phyloP scores from a whole-genome alignment of 257 asterid species.

The Solanum tacnaense region DNA sequence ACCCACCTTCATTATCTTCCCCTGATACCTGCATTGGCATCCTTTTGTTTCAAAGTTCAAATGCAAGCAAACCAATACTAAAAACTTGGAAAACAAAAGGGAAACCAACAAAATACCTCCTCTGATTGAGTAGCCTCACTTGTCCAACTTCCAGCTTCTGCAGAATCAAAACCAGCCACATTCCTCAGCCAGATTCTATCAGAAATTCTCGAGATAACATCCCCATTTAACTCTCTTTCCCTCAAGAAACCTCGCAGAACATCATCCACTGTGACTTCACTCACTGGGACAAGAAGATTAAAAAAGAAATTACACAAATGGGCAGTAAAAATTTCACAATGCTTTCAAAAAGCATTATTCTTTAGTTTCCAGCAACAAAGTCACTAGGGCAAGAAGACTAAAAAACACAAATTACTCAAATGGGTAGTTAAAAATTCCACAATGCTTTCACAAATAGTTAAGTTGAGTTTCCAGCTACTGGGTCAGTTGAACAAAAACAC shows the following conservation, averaged over 20 bases:
- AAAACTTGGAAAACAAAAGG: background rate
- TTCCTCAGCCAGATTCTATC: slow-evolving; percentile 52
- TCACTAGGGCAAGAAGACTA: background rate
- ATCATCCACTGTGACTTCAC: slow-evolving; percentile 41
- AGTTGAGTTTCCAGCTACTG: background rate
- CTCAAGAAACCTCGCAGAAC: slow-evolving; percentile 48
- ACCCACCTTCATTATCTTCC: slow-evolving; percentile 61
- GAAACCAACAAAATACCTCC: background rate
- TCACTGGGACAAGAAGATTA: slow-evolving; percentile 14
- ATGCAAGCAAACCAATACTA: background rate
- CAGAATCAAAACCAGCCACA: slow-evolving; percentile 6
- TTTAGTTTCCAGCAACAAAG: background rate
- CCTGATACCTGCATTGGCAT: slow-evolving; percentile 8
- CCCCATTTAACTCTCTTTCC: slow-evolving; percentile 71
- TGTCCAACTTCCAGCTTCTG: slow-evolving; percentile 7
- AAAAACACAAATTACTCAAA: background rate
- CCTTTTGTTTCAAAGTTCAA: background rate
- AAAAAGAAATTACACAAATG: background rate
- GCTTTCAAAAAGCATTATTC: background rate
- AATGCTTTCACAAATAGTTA: background rate
- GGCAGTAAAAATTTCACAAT: background rate
- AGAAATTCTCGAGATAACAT: slow-evolving; percentile 54
- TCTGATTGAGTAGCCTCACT: background rate
- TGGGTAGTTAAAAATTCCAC: background rate
- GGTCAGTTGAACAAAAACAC: background rate